phyloP scores from a whole-genome alignment of 176 grass and related monocot species.

The Musa acuminata region DNA sequence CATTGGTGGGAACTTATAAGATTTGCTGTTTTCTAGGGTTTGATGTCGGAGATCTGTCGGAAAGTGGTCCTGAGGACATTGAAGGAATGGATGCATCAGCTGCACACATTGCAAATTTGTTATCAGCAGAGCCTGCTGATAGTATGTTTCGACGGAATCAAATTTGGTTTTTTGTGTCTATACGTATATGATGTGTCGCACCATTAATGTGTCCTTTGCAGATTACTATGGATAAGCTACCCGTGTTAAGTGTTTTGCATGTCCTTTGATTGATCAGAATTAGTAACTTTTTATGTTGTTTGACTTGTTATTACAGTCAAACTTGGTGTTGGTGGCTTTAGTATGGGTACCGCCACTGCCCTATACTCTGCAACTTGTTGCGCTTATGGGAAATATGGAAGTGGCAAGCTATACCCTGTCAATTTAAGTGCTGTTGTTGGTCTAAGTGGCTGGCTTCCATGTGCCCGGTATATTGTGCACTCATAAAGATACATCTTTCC shows the following conservation, averaged over 20 bases:
- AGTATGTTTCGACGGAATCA: slow-evolving; percentile 34
- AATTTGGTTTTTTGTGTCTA: neutral
- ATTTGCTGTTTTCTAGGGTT: slow-evolving; percentile 50
- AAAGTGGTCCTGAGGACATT: slow-evolving; percentile 55
- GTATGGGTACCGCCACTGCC: slow-evolving; percentile 84
- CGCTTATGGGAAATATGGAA: slow-evolving; percentile 77
- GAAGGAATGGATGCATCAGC: slow-evolving; percentile 80
- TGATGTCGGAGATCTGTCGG: slow-evolving; percentile 75
- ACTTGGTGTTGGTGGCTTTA: slow-evolving; percentile 87
- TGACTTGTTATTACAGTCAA: slow-evolving; percentile 44
- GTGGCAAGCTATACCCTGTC: slow-evolving; percentile 70
- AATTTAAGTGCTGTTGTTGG: slow-evolving; percentile 60
- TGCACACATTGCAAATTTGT: slow-evolving; percentile 78
- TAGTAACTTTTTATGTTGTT: slow-evolving; percentile 7
- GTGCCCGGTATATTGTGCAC: slow-evolving; percentile 45
- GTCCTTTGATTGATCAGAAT: neutral
- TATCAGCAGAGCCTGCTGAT: slow-evolving; percentile 76
- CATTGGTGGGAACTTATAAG: too few relatives aligned
- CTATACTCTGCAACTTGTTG: slow-evolving; percentile 86
- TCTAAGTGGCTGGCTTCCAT: slow-evolving; percentile 94
- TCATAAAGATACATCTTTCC: slow-evolving; percentile 9
- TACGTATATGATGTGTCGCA: too few relatives aligned
- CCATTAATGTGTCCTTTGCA: too few relatives aligned
- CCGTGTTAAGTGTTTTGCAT: neutral
- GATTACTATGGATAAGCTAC: neutral